Base-by-base conservation (phyloP, 345 rosid species). In the Euphorbia pulcherrima region DNA sequence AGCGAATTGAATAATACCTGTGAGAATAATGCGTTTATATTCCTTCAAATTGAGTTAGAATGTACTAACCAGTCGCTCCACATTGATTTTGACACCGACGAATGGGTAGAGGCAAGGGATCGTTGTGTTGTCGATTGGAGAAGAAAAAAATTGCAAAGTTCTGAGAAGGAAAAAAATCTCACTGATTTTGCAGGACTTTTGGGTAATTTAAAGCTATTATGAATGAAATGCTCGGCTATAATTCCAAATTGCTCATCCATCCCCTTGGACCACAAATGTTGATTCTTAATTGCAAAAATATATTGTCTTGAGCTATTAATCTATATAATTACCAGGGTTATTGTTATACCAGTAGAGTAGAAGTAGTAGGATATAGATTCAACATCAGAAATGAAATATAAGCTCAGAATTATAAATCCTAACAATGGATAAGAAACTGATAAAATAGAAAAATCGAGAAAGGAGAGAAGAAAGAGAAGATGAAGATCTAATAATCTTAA, bases 1-100 rank as follows among this genome's bases (percentile, higher is more conserved):
- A 5, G 85, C 87, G 59, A 94, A 94, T 79, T 94, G 99, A 55
- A 94, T 91, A 0, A 97, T 94, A 4, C 95, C 99, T 0, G 96
- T 96, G 1, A 94, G 88, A 7, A 88, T 65, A 12, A 89, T 56
- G 57, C 71, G 74, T 23, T 71, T 66, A 6, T 66, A 68, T 61
- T 66, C 71, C n/a, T n/a, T n/a, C n/a, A n/a, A n/a, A n/a, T n/a
- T n/a, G n/a, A n/a, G n/a, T n/a, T n/a, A n/a, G n/a, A n/a, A n/a
- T n/a, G n/a, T n/a, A n/a, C n/a, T n/a, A n/a, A n/a, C n/a, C n/a
- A n/a, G n/a, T n/a, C n/a, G n/a, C n/a, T n/a, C n/a, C n/a, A n/a
- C n/a, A n/a, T n/a, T n/a, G n/a, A n/a, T n/a, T n/a, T n/a, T n/a
- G n/a, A n/a, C n/a, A n/a, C n/a, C n/a, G n/a, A n/a, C n/a, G n/a